Evolutionary conservation across 1,284 basidiomycete genomes (phyloP), one percentile per base, ranked within the genome.

Genomic region (Coniophora puteana): DNA sequence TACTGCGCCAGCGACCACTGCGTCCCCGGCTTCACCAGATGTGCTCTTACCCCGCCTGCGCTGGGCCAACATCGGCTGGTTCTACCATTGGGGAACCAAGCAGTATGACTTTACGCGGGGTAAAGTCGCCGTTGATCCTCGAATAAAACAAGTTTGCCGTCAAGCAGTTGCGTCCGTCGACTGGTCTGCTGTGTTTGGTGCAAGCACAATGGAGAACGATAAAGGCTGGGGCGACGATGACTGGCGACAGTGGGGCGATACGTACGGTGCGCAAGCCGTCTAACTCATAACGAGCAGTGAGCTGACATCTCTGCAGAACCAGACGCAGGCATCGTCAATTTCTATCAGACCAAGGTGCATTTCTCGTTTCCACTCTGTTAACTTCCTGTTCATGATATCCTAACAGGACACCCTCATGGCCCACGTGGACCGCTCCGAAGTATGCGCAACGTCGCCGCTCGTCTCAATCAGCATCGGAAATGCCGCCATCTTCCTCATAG

Each of bases 51-150:
- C 68, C 1, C 85, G 80, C 57, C 60, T 96, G 26, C 74, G 93
- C 27, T 96, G 93, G 93, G 87, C 90, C 1, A 96, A 94, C 53
- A 85, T 96, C 32, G 93, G 93, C 5, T 89, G 87, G 80, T 87
- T 79, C 40, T 96, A 96, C 60, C 80, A 95, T 65, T 95, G 92
- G 92, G 86, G 89, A 1, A 87, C 80, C 20, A 96, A 95, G 54
- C 82, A 87, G 44, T 96, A 96, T 54, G 89, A 94, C 55, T 93
- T 94, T 49, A 72, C 76, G 0, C 77, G 71, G 49, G 76, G 76
- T 1, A 80, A 76, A 41, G 82, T 78, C 1, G 68, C 69, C 0
- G 80, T 94, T 36, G 76, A 83, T 33, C 48, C 62, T 1, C 64
- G 68, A 7, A 56, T 93, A 11, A 65, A 69, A 18, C 53, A 67